These are phyloP conservation scores for Golubevia sp. DNA, from an alignment of 1,284 basidiomycete species.

Conservation along the genomic window DNA sequence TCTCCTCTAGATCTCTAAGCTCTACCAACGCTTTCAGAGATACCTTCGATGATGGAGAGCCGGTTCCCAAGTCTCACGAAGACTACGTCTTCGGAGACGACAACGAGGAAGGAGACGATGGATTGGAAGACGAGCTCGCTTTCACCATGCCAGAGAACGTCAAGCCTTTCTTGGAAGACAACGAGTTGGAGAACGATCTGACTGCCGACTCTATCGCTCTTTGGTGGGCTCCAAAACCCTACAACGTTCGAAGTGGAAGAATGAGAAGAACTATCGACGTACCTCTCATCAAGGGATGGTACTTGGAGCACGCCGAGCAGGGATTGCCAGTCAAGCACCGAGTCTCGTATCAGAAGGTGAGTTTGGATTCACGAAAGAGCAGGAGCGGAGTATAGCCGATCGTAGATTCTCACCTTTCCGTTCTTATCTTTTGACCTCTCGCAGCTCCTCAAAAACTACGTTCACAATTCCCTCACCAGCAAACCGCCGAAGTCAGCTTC, in stretches of 20 bases:
- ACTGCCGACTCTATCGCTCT: constrained; percentile 58
- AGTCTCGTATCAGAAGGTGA: constrained; percentile 56
- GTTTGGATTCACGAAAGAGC: too few species aligned
- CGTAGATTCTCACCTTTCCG: neutral
- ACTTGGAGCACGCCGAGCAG: constrained; percentile 55
- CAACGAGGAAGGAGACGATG: constrained; percentile 27
- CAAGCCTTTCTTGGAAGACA: constrained; percentile 51
- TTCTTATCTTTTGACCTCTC: neutral
- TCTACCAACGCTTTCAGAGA: constrained; percentile 39
- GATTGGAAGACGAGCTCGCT: constrained; percentile 48
- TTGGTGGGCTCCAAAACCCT: constrained; percentile 61
- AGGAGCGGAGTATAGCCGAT: too few species aligned
- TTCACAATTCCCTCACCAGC: constrained; percentile 52
- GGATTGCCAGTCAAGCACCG: constrained; percentile 58
- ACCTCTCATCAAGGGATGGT: constrained; percentile 57
- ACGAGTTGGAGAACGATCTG: constrained; percentile 43
- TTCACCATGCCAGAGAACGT: constrained; percentile 51
- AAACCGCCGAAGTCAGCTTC: constrained; percentile 52
- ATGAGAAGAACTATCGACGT: constrained; percentile 54
- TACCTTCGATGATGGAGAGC: constrained; percentile 50
- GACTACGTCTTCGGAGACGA: constrained; percentile 49
- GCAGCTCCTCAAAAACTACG: constrained; percentile 58
- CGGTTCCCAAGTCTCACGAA: constrained; percentile 42
- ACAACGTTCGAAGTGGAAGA: constrained; percentile 48
- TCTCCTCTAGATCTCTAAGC: constrained; percentile 44